These are phyloP conservation scores for Saccharomyces paradoxus DNA, from an alignment of 805 yeast species.

Conservation along the genomic window DNA sequence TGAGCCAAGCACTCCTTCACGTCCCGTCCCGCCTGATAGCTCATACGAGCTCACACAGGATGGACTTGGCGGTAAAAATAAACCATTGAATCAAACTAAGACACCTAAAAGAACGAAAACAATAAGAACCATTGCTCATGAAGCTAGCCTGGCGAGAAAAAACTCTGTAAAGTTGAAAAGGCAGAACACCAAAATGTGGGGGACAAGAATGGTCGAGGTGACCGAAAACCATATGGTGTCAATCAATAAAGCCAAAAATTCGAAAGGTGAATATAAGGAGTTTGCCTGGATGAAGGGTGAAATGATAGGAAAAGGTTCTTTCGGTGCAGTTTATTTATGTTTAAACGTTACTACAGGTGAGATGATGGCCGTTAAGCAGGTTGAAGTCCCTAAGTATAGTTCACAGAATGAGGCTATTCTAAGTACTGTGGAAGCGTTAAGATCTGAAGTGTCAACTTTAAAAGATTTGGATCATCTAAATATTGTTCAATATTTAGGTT, in stretches of 20 bases:
- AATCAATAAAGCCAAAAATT: conserved; percentile 56
- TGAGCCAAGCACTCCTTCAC: neutral
- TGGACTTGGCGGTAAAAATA: neutral
- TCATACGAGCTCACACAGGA: neutral
- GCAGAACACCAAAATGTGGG: conserved; percentile 94
- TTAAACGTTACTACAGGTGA: conserved; percentile 94
- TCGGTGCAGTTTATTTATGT: conserved; percentile 88
- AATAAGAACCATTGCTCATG: conserved; percentile 86
- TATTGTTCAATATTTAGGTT: conserved; percentile 93
- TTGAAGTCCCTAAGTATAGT: conserved; percentile 49
- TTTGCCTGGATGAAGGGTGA: conserved; percentile 98
- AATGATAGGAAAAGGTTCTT: conserved; percentile 90
- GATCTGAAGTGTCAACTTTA: conserved; percentile 86
- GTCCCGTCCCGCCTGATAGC: neutral
- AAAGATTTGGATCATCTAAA: conserved; percentile 90
- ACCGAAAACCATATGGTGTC: conserved; percentile 64
- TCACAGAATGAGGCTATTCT: conserved; percentile 37
- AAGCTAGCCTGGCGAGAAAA: conserved; percentile 63
- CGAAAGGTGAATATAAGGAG: conserved; percentile 64
- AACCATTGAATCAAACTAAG: conserved; percentile 1
- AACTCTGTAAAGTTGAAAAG: conserved; percentile 43
- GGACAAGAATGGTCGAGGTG: conserved; percentile 84
- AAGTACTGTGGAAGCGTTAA: conserved; percentile 72
- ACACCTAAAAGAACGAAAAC: conserved; percentile 72
- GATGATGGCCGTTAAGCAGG: conserved; percentile 97